phyloP scores from a whole-genome alignment of 495 filamentous ascomycete genomes.

The Staphylotrichum tortipilum region DNA sequence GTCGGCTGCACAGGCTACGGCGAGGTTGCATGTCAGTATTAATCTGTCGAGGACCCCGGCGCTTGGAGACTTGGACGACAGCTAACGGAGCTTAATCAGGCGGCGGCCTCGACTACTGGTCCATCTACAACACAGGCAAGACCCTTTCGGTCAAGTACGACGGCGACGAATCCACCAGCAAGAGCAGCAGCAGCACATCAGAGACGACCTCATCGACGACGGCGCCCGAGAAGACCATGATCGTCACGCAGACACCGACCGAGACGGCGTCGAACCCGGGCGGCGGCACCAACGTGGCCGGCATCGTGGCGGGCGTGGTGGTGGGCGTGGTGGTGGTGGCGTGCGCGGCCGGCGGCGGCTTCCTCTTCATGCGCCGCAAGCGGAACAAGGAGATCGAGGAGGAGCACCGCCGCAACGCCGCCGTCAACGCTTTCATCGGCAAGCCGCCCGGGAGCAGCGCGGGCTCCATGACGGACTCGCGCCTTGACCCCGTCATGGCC shows the following conservation, averaged over 20 bases:
- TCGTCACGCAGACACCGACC: not conserved
- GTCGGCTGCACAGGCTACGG: slow-evolving; percentile 48
- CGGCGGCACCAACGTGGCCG: slow-evolving; percentile 40
- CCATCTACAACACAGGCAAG: slow-evolving; percentile 45
- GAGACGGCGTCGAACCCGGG: not conserved
- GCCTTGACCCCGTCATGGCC: slow-evolving; percentile 83
- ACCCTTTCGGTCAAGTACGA: slow-evolving; percentile 16
- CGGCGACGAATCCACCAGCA: not conserved
- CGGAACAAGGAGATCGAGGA: slow-evolving; percentile 66
- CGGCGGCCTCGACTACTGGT: slow-evolving; percentile 39
- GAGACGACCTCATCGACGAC: not conserved
- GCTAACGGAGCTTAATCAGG: slow-evolving; percentile 38
- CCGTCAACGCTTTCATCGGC: slow-evolving; percentile 58
- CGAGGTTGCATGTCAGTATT: slow-evolving; percentile 52
- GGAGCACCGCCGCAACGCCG: slow-evolving; percentile 67
- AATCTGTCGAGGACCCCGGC: too few relatives aligned
- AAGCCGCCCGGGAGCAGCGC: slow-evolving; percentile 49
- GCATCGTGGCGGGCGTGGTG: slow-evolving; percentile 82
- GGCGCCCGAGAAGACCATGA: not conserved
- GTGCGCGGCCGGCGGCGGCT: slow-evolving; percentile 56
- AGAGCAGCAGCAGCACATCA: not conserved
- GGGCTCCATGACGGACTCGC: slow-evolving; percentile 64
- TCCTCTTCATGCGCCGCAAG: slow-evolving; percentile 68
- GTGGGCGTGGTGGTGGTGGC: slow-evolving; percentile 67
- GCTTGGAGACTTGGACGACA: too few relatives aligned